Evolutionary conservation across 1,284 basidiomycete genomes (phyloP).

Genomic region (Ganoderma boninense): DNA sequence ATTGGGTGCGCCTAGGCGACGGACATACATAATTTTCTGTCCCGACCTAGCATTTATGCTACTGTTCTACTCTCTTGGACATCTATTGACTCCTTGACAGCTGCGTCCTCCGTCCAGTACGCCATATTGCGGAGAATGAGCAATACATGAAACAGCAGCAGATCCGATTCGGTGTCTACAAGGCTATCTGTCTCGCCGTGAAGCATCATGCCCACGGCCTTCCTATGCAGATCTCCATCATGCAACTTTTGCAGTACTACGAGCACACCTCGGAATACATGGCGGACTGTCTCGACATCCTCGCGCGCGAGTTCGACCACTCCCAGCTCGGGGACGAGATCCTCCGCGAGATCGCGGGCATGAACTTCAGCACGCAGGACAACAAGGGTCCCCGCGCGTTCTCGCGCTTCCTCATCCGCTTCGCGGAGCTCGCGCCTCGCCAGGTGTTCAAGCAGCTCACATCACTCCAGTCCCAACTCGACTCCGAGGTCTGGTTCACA

Average conservation of each 20-base stretch:
- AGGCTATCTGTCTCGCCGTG: conserved; percentile 91
- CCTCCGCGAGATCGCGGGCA: conserved; percentile 84
- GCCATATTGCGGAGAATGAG: conserved; percentile 89
- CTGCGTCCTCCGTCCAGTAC: conserved; percentile 87
- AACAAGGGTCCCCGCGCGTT: conserved; percentile 90
- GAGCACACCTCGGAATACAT: conserved; percentile 95
- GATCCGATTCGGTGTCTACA: conserved; percentile 83
- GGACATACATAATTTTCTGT: not conserved
- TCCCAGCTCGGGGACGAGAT: conserved; percentile 92
- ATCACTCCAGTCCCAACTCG: conserved; percentile 85
- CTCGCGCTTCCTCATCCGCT: conserved; percentile 85
- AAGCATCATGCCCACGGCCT: conserved; percentile 91
- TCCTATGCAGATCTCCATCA: conserved; percentile 89
- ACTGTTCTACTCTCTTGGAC: not conserved
- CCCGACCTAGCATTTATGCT: not conserved
- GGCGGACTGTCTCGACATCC: conserved; percentile 87
- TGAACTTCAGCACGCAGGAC: conserved; percentile 83
- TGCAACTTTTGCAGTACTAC: conserved; percentile 92
- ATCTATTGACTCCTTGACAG: conserved; percentile 45
- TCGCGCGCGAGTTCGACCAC: conserved; percentile 91
- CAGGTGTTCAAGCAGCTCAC: conserved; percentile 91
- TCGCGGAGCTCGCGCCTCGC: conserved; percentile 88
- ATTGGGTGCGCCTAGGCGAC: not conserved
- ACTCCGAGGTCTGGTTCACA: conserved; percentile 79
- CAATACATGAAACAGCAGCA: conserved; percentile 84